A percentile compares a stretch with the other conserved stretches of the same genome.
These are phyloP conservation scores for Blastobotrys ciferrii DNA, from an alignment of 1,139 yeast species.

Conservation along the genomic window DNA sequence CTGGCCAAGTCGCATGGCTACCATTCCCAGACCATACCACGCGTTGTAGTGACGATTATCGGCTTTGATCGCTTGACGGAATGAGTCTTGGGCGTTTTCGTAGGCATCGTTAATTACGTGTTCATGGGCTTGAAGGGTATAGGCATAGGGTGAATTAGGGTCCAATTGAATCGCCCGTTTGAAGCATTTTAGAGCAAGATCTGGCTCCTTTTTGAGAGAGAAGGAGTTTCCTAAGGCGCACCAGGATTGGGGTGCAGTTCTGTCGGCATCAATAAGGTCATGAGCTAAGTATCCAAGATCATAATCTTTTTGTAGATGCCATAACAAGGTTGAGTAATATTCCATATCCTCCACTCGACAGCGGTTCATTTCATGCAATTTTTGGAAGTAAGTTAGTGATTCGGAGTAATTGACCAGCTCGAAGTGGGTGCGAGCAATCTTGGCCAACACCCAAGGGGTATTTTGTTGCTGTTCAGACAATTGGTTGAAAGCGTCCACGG, in stretches of 20 bases:
- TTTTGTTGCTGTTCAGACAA: slow-evolving; percentile 62
- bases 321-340: slow-evolving; percentile 78
- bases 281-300: slow-evolving; percentile 79
- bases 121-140: slow-evolving; percentile 94
- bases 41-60: slow-evolving; percentile 92
- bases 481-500: slow-evolving; percentile 64
- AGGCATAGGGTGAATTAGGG: slow-evolving; percentile 79
- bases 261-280: slow-evolving; percentile 68
- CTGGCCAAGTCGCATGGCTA: slow-evolving; percentile 82
- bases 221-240: slow-evolving; percentile 87
- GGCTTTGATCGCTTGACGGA: slow-evolving; percentile 70
- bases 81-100: slow-evolving; percentile 83
- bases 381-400: slow-evolving; percentile 61
- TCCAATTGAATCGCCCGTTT: slow-evolving; percentile 71
- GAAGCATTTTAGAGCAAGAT: slow-evolving; percentile 87
- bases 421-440: slow-evolving; percentile 76
- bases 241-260: slow-evolving; percentile 82
- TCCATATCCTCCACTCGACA: slow-evolving; percentile 91
- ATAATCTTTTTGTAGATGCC: slow-evolving; percentile 89
- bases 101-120: slow-evolving; percentile 83
- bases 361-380: slow-evolving; percentile 66
- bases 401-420: slow-evolving; percentile 85
- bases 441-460: slow-evolving; percentile 85
- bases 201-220: slow-evolving; percentile 80
- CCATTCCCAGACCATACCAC: slow-evolving; percentile 95